Evolutionary conservation across 305 asterid species (phyloP).

Genomic region (Fraxinus platypoda): DNA sequence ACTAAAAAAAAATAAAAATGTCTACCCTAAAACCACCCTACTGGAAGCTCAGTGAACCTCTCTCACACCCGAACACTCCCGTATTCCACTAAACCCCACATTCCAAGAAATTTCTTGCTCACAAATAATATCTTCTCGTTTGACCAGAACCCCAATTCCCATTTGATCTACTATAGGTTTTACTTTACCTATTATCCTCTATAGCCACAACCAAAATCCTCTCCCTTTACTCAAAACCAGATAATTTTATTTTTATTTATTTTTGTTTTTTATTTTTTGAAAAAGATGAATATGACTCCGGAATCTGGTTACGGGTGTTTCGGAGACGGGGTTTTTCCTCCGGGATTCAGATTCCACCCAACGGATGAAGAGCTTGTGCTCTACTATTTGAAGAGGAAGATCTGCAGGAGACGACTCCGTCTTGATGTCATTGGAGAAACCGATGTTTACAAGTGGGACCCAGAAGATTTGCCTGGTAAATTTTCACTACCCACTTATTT

Average conservation of each 20-base stretch:
- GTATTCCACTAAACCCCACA: background rate
- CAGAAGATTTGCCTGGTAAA: conserved; percentile 87
- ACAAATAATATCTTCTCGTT: background rate
- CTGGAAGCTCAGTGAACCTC: conserved; percentile 30
- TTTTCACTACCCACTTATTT: background rate
- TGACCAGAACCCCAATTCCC: conserved; percentile 21
- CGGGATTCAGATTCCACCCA: conserved; percentile 95
- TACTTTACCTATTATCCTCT: conserved; percentile 13
- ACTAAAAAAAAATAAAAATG: background rate
- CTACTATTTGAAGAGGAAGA: conserved; percentile 79
- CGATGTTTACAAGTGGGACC: conserved; percentile 94
- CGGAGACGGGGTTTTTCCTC: conserved; percentile 50
- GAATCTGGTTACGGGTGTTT: conserved; percentile 26
- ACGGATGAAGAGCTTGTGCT: conserved; percentile 90
- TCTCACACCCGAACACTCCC: conserved; percentile 15
- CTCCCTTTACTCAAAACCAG: background rate
- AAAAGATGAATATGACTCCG: conserved; percentile 26
- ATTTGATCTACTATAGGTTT: conserved; percentile 11
- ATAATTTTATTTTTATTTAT: background rate
- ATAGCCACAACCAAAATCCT: background rate
- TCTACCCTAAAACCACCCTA: conserved; percentile 4
- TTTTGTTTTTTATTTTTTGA: background rate
- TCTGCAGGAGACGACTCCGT: conserved; percentile 52
- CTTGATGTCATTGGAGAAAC: conserved; percentile 72
- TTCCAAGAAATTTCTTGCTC: conserved; percentile 29